These are phyloP conservation scores for Fonsecaea erecta DNA, from an alignment of 2,329 filamentous ascomycete genomes.

Conservation along the genomic window DNA sequence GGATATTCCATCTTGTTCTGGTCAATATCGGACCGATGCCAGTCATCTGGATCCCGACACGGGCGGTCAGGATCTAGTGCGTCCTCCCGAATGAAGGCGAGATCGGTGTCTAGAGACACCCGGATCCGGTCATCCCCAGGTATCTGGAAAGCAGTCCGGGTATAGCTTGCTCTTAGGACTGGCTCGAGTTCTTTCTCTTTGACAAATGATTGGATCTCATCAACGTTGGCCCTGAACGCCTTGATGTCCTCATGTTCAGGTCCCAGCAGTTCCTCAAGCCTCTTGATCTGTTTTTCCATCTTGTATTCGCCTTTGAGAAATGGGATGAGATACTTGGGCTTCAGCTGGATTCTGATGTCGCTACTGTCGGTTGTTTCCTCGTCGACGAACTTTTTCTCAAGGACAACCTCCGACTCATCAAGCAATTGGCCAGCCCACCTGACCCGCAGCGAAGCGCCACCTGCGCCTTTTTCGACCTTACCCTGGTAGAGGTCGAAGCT, in stretches of 20 bases:
- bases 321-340: slow-evolving; percentile 88
- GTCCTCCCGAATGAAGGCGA: slow-evolving; percentile 81
- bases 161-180: slow-evolving; percentile 88
- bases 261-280: slow-evolving; percentile 78
- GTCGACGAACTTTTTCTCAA: slow-evolving; percentile 88
- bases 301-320: slow-evolving; percentile 87
- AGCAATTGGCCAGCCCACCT: slow-evolving; percentile 89
- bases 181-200: slow-evolving; percentile 78
- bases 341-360: slow-evolving; percentile 81
- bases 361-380: slow-evolving; percentile 72
- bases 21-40: slow-evolving; percentile 93
- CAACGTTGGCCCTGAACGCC: slow-evolving; percentile 71
- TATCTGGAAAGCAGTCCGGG: slow-evolving; percentile 93
- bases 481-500: slow-evolving; percentile 84
- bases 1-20: slow-evolving; percentile 80
- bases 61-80: slow-evolving; percentile 80
- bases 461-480: slow-evolving; percentile 76
- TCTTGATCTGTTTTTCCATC: slow-evolving; percentile 87
- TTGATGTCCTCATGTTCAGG: slow-evolving; percentile 69
- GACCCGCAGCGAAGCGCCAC: slow-evolving; percentile 81
- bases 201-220: slow-evolving; percentile 80
- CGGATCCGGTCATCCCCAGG: slow-evolving; percentile 87
- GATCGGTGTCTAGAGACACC: slow-evolving; percentile 88
- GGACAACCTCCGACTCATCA: slow-evolving; percentile 75
- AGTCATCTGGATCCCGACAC: slow-evolving; percentile 83